Percentiles rank a stretch among this genome's conserved stretches.
phyloP scores from a whole-genome alignment of 805 yeast genomes.

The Starmera caribaea region DNA sequence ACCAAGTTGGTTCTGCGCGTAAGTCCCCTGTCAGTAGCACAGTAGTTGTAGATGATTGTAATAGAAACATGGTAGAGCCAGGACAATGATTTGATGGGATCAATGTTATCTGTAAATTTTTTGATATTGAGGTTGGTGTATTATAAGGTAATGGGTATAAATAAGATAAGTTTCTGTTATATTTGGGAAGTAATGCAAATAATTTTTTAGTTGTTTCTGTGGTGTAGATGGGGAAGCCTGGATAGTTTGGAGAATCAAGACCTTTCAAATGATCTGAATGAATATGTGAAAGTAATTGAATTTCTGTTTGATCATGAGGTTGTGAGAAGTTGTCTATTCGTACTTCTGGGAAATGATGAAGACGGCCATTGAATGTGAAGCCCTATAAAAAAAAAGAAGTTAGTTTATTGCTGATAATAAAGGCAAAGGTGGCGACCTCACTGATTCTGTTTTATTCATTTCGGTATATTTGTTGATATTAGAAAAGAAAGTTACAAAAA shows the following conservation, averaged over 20 bases:
- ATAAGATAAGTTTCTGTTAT: constrained; percentile 7
- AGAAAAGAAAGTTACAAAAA: too few species aligned
- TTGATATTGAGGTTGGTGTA: constrained; percentile 13
- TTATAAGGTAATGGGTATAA: constrained; percentile 7
- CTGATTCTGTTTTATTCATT: too few species aligned
- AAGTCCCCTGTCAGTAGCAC: constrained; percentile 49
- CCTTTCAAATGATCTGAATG: constrained; percentile 50
- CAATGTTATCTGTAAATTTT: constrained; percentile 27
- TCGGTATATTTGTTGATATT: too few species aligned
- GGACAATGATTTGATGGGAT: constrained; percentile 51
- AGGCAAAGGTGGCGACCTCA: too few species aligned
- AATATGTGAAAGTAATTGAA: constrained; percentile 37
- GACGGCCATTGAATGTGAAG: not conserved
- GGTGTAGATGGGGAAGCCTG: constrained; percentile 37
- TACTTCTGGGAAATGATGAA: not conserved
- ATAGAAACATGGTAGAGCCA: constrained; percentile 45
- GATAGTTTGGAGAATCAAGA: constrained; percentile 24
- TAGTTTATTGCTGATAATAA: too few species aligned
- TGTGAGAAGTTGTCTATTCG: constrained; percentile 22
- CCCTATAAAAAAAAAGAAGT: not conserved
- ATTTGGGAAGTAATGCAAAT: constrained; percentile 3
- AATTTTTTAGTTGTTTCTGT: constrained; percentile 29
- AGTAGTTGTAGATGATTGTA: constrained; percentile 25
- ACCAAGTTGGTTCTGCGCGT: constrained; percentile 47
- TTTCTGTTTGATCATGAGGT: constrained; percentile 6